A percentile compares a stretch with the other conserved stretches of the same genome.
Evolutionary conservation across 805 yeast genomes (phyloP).

Genomic region (Ascoidea asiatica): DNA sequence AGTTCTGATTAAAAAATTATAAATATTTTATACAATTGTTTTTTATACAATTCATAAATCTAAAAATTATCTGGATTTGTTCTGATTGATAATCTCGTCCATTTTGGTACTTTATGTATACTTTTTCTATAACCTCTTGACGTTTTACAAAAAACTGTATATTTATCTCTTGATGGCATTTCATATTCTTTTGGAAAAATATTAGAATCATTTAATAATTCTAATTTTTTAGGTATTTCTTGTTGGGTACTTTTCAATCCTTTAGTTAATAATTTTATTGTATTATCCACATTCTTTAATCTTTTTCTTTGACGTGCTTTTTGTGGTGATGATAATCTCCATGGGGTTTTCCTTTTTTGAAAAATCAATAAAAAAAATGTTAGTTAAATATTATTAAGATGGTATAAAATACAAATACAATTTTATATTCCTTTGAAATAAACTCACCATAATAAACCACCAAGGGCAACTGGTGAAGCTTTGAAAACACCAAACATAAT

Average conservation of each 20-base stretch:
- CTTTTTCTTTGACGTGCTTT: slow-evolving; percentile 78
- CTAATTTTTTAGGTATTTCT: slow-evolving; percentile 19
- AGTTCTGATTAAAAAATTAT: slow-evolving; percentile 8
- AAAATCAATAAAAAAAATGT: slow-evolving; percentile 1
- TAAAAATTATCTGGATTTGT: slow-evolving; percentile 63
- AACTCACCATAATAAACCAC: slow-evolving; percentile 64
- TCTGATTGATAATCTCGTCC: slow-evolving; percentile 79
- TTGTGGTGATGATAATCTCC: slow-evolving; percentile 68
- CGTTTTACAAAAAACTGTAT: slow-evolving; percentile 69
- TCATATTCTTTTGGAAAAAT: slow-evolving; percentile 67
- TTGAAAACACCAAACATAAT: slow-evolving; percentile 73
- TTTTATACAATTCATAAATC: slow-evolving; percentile 5
- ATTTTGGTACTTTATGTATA: slow-evolving; percentile 77
- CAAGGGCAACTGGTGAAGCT: slow-evolving; percentile 38
- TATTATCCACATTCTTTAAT: slow-evolving; percentile 68
- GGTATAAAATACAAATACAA: not conserved
- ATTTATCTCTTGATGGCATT: slow-evolving; percentile 75
- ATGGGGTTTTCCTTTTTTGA: slow-evolving; percentile 47
- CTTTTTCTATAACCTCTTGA: slow-evolving; percentile 76
- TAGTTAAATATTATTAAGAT: not conserved
- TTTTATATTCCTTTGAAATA: too few relatives aligned
- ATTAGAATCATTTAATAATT: slow-evolving; percentile 21
- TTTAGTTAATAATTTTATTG: slow-evolving; percentile 48
- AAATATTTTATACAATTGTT: not conserved
- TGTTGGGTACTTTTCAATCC: slow-evolving; percentile 26